These are phyloP conservation scores for Houttuynia cordata DNA, from an alignment of 164 flowering plant genomes.

Conservation along the genomic window DNA sequence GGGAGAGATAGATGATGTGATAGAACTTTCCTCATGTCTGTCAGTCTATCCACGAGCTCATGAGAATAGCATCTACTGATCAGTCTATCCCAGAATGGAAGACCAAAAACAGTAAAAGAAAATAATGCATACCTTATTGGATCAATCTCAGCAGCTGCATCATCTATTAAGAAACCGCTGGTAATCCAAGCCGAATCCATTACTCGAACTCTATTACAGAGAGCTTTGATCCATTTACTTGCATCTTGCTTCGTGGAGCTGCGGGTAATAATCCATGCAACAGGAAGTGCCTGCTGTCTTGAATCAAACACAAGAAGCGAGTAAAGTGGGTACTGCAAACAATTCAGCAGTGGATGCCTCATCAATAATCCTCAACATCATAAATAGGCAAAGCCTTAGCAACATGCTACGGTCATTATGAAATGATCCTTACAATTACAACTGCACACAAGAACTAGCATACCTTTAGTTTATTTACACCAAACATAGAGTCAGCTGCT, in stretches of 20 bases:
- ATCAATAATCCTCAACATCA: no score
- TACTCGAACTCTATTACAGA: constrained; percentile 46
- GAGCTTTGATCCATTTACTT: constrained; percentile 88
- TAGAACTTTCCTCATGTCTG: no score
- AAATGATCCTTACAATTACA: background rate
- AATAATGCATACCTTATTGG: constrained; percentile 60
- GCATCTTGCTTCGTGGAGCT: constrained; percentile 59
- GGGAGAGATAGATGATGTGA: no score
- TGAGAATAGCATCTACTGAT: background rate
- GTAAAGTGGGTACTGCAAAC: constrained; percentile 76
- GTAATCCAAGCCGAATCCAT: constrained; percentile 66
- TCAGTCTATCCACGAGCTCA: no score
- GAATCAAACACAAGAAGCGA: constrained; percentile 94
- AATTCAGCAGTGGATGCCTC: background rate
- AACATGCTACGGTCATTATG: background rate
- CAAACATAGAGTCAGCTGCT: constrained; percentile 89
- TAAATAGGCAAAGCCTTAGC: no score
- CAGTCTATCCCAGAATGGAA: background rate
- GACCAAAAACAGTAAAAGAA: background rate
- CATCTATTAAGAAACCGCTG: constrained; percentile 82
- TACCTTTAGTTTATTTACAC: constrained; percentile 89
- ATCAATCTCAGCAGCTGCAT: constrained; percentile 90
- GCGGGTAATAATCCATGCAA: constrained; percentile 87
- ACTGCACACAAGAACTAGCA: background rate
- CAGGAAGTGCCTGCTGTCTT: constrained; percentile 89